Percentiles rank a stretch among this genome's conserved stretches.
These are phyloP conservation scores for Ustilago trichophora DNA, from an alignment of 1,284 basidiomycete species.

Conservation along the genomic window DNA sequence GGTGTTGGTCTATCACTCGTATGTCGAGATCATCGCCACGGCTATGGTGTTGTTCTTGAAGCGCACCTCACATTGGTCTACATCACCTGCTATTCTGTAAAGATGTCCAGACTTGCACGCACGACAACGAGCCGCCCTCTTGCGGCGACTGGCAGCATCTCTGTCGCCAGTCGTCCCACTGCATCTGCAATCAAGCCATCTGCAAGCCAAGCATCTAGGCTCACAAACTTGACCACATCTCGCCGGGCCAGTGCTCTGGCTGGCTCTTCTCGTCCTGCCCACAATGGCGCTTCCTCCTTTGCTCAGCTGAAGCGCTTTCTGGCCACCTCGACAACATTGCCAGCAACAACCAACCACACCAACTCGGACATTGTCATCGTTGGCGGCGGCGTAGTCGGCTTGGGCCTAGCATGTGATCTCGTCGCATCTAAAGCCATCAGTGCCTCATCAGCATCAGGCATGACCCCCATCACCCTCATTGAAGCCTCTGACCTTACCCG, in stretches of 20 bases:
- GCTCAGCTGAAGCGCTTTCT: constrained; percentile 4
- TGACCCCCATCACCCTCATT: constrained; percentile 47
- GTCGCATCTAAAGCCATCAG: constrained; percentile 30
- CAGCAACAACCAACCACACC: not conserved
- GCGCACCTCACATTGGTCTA: too few species aligned
- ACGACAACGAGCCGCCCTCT: constrained; percentile 4
- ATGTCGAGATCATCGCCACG: too few species aligned
- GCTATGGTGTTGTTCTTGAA: too few species aligned
- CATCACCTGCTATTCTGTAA: not conserved
- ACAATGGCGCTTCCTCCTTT: not conserved
- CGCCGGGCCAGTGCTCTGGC: not conserved
- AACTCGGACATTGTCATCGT: constrained; percentile 60
- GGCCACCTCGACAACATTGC: constrained; percentile 2
- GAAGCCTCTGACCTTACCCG: constrained; percentile 54
- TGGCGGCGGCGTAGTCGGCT: constrained; percentile 62
- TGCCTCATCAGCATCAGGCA: not conserved
- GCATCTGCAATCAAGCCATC: not conserved
- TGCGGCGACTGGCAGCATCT: constrained; percentile 4
- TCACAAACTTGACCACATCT: too few species aligned
- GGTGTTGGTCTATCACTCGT: too few species aligned
- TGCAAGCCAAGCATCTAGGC: too few species aligned
- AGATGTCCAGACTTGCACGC: constrained; percentile 25
- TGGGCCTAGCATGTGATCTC: constrained; percentile 53
- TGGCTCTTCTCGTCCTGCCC: constrained; percentile 5
- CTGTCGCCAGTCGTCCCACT: not conserved